Conservation (phyloP, 2,329 filamentous ascomycete genomes). For the Colletotrichum cordylinicola region DNA sequence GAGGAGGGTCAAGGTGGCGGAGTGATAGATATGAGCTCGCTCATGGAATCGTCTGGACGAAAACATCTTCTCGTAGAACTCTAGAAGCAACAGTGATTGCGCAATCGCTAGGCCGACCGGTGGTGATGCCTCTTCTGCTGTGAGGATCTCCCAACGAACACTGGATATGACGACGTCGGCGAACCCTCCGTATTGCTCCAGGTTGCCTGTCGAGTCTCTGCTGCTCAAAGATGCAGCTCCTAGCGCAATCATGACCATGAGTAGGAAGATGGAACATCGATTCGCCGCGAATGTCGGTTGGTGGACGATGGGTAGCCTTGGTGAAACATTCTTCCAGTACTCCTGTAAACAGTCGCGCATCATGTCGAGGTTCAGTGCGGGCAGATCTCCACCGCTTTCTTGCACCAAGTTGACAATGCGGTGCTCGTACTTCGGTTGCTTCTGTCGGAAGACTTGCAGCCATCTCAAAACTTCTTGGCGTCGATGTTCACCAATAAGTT, state of each 20-base stretch:
- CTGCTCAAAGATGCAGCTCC: constrained; percentile 82
- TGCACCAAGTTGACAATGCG: constrained; percentile 30
- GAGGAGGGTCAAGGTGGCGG: constrained; percentile 84
- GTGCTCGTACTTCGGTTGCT: constrained; percentile 44
- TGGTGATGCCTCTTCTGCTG: constrained; percentile 80
- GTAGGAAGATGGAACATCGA: constrained; percentile 76
- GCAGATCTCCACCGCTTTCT: constrained; percentile 47
- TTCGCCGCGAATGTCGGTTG: constrained; percentile 85
- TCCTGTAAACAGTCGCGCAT: constrained; percentile 85
- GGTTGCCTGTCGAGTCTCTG: constrained; percentile 58
- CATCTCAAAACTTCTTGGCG: constrained; percentile 50
- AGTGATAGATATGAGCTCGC: constrained; percentile 87
- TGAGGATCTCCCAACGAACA: constrained; percentile 84
- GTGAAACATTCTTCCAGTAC: constrained; percentile 87
- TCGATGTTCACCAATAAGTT: constrained; percentile 49
- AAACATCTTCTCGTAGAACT: constrained; percentile 93
- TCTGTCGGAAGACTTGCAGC: constrained; percentile 48
- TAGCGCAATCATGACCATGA: constrained; percentile 84
- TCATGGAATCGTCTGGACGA: constrained; percentile 84
- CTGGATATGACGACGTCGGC: constrained; percentile 70
- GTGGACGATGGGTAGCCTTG: constrained; percentile 86
- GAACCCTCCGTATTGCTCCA: constrained; percentile 50
- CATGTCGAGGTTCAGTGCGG: constrained; percentile 74
- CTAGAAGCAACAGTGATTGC: constrained; percentile 81
- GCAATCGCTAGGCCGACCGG: constrained; percentile 89